Base-by-base conservation (phyloP, 2,329 filamentous ascomycete genomes). In the Alternaria alternata region DNA sequence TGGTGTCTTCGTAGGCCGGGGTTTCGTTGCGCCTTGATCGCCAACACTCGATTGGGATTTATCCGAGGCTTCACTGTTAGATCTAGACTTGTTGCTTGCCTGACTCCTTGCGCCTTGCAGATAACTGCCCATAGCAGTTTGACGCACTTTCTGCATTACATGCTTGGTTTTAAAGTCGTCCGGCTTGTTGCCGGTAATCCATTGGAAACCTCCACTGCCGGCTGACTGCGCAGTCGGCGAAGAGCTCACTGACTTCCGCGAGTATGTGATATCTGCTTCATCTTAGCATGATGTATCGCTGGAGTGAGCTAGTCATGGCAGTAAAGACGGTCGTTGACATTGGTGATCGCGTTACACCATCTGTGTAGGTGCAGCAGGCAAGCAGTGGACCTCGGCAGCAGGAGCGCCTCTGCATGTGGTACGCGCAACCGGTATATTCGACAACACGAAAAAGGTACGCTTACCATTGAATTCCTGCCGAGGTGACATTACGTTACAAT, bases 121-220 rank as follows among this genome's bases (percentile, higher is more conserved):
- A 30, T 69, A 74, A 44, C 66, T 65, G 18, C 63, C 67, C 78
- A 80, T 80, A 5, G 77, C 78, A 51, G 69, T 67, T 43, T 75
- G 75, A 38, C 78, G 75, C 36, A 79, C 73, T 32, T 56, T 62
- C 18, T 71, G 74, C 75, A 79, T 78, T 30, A 65, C 63, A 43
- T 65, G 62, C 51, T 66, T 73, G 7, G 72, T 60, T 59, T 72
- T 78, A 58, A 80, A 71, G 16, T 75, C 71, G 5, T 62, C 68
- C 24, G 69, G 77, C 14, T 69, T 70, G 30, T 44, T 73, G 52
- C 68, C 73, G 28, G 74, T 78, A 59, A 80, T 75, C 57, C 75
- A 80, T 4, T 63, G 62, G 38, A 78, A 62, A 34, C 43, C 57
- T 30, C 55, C 67, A 51, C 51, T 48, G 39, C 47, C 51, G 30